Evolutionary conservation across 2,329 filamentous ascomycete genomes (phyloP), one percentile per base, ranked within the genome.

Genomic region (Sarocladium oryzae): DNA sequence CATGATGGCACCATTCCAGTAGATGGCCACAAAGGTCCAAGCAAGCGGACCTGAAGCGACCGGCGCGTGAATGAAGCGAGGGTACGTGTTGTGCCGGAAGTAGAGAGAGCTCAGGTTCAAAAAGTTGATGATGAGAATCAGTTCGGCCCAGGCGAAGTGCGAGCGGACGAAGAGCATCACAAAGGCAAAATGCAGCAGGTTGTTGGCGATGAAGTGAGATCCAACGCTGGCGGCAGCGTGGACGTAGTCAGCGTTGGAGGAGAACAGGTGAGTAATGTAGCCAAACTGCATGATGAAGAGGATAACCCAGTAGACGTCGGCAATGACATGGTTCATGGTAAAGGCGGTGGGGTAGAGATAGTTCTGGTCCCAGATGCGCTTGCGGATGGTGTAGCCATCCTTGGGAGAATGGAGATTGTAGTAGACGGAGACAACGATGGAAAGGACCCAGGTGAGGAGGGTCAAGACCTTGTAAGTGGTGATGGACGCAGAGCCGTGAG

Each of bases 1-100:
- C 64, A 88, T 87, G 45, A 91, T 84, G 18, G 90, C 89, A 8
- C 90, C 90, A 59, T 89, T 88, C 88, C 89, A 95, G 74, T 91
- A 92, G 50, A 96, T 76, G 26, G 88, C 86, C 13, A 92, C 83
- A 62, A 93, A 88, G 13, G 86, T 90, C 88, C 89, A 96, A 13
- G 69, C 37, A 58, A 95, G 74, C 5, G 90, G 90, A 0, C 84
- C 88, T 15, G 86, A 85, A 20, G 90, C 82, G 40, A 84, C 83
- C 5, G 88, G 82, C 10, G 84, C 72, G 68, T 95, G 89, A 58
- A 95, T 88, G 61, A 87, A 82, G 54, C 83, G 77, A 3, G 87
- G 82, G 51, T 85, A 84, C 0, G 78, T 79, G 18, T 78, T 77
- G 71, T 95, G 85, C 55, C 86, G 83, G 79, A 92, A 90, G 72